Conservation (phyloP, 352 stramenopile genomes). For the Aphanomyces astaci region DNA sequence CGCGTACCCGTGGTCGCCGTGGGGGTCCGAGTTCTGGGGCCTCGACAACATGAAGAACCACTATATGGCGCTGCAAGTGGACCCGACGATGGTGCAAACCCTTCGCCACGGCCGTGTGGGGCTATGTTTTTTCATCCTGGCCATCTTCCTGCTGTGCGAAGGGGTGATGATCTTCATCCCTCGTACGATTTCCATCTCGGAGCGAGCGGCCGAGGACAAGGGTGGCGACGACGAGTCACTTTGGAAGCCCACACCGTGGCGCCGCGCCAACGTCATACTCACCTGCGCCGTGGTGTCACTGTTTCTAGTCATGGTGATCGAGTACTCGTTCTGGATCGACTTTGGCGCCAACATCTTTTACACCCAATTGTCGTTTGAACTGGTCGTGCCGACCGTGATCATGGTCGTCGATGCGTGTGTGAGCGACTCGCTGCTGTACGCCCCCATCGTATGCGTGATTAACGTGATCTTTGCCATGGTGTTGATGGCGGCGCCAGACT, state of each 20-base stretch:
- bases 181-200: constrained; percentile 82
- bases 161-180: constrained; percentile 88
- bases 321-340: constrained; percentile 94
- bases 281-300: constrained; percentile 87
- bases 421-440: constrained; percentile 86
- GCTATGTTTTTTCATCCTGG: constrained; percentile 89
- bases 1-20: background rate
- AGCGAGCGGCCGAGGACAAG: constrained; percentile 83
- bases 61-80: constrained; percentile 80
- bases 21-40: constrained; percentile 46
- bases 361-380: constrained; percentile 89
- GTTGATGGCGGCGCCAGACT: constrained; percentile 93
- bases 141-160: constrained; percentile 77
- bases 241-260: constrained; percentile 92
- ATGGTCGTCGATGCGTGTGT: constrained; percentile 85
- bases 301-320: constrained; percentile 91
- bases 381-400: constrained; percentile 84
- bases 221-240: constrained; percentile 57
- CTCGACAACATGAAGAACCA: constrained; percentile 73
- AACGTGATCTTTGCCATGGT: constrained; percentile 89
- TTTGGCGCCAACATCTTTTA: constrained; percentile 96
- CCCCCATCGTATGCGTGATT: constrained; percentile 83
- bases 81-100: constrained; percentile 54
- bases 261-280: constrained; percentile 92
- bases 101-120: constrained; percentile 85